These are phyloP conservation scores for Aspergillus hancockii DNA, from an alignment of 495 filamentous ascomycete genomes.

Conservation along the genomic window DNA sequence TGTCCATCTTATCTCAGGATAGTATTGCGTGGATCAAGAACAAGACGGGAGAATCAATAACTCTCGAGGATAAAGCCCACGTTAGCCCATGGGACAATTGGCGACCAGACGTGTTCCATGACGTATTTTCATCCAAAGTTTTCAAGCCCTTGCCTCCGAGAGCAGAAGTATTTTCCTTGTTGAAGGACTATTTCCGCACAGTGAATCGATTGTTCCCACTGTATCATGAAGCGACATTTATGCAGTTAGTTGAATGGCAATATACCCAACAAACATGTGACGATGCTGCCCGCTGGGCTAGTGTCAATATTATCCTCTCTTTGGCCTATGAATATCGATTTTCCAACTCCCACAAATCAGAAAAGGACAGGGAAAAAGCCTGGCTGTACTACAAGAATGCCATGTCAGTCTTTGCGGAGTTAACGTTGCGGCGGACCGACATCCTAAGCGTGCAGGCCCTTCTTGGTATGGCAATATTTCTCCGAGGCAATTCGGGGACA, in stretches of 20 bases:
- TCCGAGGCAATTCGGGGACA: conserved; percentile 92
- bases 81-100: conserved; percentile 86
- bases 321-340: conserved; percentile 86
- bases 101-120: conserved; percentile 90
- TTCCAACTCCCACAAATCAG: conserved; percentile 81
- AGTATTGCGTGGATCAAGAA: conserved; percentile 97
- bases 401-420: conserved; percentile 83
- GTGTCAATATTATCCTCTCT: conserved; percentile 86
- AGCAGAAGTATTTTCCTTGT: conserved; percentile 73
- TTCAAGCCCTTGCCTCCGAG: conserved; percentile 79
- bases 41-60: conserved; percentile 87
- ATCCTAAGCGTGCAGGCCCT: conserved; percentile 91
- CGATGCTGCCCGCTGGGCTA: conserved; percentile 95
- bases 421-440: conserved; percentile 91
- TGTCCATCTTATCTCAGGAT: conserved; percentile 92
- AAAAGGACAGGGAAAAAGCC: conserved; percentile 85
- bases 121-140: conserved; percentile 79
- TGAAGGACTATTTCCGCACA: conserved; percentile 91
- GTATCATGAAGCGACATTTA: conserved; percentile 93
- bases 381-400: conserved; percentile 96
- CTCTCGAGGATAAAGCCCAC: conserved; percentile 68
- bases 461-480: conserved; percentile 90
- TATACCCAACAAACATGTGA: conserved; percentile 90
- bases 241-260: conserved; percentile 90
- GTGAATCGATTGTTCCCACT: conserved; percentile 97